Conservation (phyloP, 768 basidiomycete genomes). For the Collybia mongolica region DNA sequence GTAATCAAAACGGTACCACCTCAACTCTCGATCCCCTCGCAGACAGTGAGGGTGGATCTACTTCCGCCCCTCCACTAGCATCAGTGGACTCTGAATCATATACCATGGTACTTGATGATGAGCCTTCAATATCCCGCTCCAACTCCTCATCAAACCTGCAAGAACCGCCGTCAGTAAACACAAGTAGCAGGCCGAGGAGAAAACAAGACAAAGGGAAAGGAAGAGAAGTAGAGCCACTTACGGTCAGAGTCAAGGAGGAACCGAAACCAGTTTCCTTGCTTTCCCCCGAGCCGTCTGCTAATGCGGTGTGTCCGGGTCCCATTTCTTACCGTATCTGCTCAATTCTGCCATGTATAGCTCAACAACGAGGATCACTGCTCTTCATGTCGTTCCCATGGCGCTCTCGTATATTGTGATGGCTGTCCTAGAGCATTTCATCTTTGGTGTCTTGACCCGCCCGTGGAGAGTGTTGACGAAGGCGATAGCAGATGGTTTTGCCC, state of each 20-base stretch:
- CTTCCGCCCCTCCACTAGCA: conserved; percentile 40
- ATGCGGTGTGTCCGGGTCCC: conserved; percentile 33
- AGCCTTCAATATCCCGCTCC: conserved; percentile 60
- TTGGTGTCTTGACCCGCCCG: conserved; percentile 94
- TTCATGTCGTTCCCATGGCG: conserved; percentile 77
- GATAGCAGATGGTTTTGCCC: conserved; percentile 86
- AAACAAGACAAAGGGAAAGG: conserved; percentile 53
- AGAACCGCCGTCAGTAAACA: conserved; percentile 26
- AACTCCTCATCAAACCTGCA: conserved; percentile 48
- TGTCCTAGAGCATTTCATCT: conserved; percentile 96
- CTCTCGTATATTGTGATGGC: conserved; percentile 94
- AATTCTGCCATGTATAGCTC: conserved; percentile 28
- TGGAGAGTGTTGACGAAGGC: conserved; percentile 84
- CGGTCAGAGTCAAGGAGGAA: conserved; percentile 52
- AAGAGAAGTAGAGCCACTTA: conserved; percentile 40
- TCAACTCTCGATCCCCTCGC: conserved; percentile 34
- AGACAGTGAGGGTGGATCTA: conserved; percentile 33
- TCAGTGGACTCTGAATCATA: conserved; percentile 49
- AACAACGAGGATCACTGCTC: conserved; percentile 86
- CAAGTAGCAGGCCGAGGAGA: conserved; percentile 32
- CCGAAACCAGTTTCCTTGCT: conserved; percentile 42
- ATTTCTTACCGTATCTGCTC: conserved; percentile 1
- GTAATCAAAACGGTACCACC: conserved; percentile 51
- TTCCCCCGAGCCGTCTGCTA: conserved; percentile 44
- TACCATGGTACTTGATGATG: conserved; percentile 56